phyloP scores from a whole-genome alignment of 257 asterid species.

The Nicotiana obtusifolia region DNA sequence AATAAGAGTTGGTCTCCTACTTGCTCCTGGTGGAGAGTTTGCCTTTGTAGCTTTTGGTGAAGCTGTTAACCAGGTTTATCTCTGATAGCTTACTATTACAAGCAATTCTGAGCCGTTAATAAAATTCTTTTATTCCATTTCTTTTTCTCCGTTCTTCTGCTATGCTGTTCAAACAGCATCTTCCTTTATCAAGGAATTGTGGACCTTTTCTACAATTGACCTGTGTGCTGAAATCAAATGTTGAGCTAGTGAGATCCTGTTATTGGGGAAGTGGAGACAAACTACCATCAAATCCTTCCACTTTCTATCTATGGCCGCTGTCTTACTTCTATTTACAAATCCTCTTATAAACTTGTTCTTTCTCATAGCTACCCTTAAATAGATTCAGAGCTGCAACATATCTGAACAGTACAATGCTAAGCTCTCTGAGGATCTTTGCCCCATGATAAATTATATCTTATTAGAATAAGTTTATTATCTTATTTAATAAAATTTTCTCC shows the following conservation, averaged over 20 bases:
- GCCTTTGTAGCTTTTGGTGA: constrained; percentile 99
- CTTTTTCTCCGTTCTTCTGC: background rate
- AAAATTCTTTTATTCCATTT: background rate
- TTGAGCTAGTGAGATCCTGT: background rate
- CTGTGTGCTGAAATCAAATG: constrained; percentile 1
- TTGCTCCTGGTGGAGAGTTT: constrained; percentile 99
- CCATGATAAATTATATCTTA: background rate
- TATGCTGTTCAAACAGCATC: background rate
- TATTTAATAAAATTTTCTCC: background rate
- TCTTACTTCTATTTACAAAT: background rate
- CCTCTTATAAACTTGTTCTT: background rate
- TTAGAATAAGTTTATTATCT: background rate
- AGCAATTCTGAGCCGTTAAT: constrained; percentile 11
- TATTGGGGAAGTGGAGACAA: background rate
- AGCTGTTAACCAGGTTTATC: constrained; percentile 93
- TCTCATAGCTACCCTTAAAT: background rate
- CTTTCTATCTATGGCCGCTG: background rate
- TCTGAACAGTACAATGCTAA: background rate
- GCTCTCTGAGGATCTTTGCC: background rate
- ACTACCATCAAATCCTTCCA: background rate
- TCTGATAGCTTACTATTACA: background rate
- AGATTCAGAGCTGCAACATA: background rate
- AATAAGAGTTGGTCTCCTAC: constrained; percentile 92
- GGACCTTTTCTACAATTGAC: background rate
- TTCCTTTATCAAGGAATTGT: constrained; percentile 3